Evolutionary conservation across 208 protist genomes (phyloP).

Genomic region (Naegleria lovaniensis): DNA sequence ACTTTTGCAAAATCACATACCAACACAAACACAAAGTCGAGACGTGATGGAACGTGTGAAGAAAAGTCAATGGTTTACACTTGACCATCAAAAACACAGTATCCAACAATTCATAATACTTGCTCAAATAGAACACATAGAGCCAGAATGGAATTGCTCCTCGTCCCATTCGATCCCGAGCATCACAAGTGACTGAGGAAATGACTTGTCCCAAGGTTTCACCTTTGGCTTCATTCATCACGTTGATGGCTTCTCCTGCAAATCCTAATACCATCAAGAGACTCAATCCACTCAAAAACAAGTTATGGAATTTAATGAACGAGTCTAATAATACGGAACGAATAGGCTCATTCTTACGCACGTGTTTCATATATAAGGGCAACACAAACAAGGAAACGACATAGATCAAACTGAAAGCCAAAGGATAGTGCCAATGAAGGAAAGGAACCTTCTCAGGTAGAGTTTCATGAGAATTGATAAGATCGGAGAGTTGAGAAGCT

Average conservation of each 20-base stretch:
- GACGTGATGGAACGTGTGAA: slow-evolving; percentile 41
- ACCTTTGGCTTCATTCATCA: neutral
- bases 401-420: neutral
- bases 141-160: neutral
- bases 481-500: too few species aligned
- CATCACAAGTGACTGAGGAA: neutral
- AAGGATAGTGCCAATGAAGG: neutral
- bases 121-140: slow-evolving; percentile 26
- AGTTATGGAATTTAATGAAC: neutral
- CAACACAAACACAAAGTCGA: neutral
- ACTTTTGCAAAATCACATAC: neutral
- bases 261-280: neutral
- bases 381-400: neutral
- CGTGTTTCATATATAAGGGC: neutral
- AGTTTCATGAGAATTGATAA: too few species aligned
- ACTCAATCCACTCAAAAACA: neutral
- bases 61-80: slow-evolving; percentile 36
- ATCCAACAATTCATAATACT: slow-evolving; percentile 44
- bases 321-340: neutral
- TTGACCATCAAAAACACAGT: slow-evolving; percentile 41
- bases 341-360: neutral
- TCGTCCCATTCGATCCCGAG: neutral
- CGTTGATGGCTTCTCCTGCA: neutral
- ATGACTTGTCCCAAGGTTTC: neutral
- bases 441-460: neutral